These are phyloP conservation scores for Backusella australiensis DNA, from an alignment of 192 early-diverging fungal genomes.

Conservation along the genomic window DNA sequence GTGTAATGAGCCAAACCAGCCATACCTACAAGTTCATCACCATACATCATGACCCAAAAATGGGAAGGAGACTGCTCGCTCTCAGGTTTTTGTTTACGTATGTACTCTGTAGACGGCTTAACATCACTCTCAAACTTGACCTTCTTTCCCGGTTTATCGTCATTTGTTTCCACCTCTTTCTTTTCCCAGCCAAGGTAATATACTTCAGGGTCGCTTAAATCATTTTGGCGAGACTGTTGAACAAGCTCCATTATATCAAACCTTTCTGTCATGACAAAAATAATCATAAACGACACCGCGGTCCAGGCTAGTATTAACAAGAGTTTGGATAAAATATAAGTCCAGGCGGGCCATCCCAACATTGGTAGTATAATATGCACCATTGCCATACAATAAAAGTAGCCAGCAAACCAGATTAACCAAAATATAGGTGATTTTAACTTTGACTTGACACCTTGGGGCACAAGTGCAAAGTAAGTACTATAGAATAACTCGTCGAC, in stretches of 20 bases:
- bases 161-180: conserved; percentile 20
- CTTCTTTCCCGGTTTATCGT: conserved; percentile 18
- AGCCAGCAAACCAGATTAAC: conserved; percentile 23
- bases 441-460: conserved; percentile 31
- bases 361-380: conserved; percentile 15
- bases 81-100: conserved; percentile 3
- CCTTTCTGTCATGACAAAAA: conserved; percentile 30
- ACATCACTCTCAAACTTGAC: conserved; percentile 22
- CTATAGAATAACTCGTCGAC: conserved; percentile 29
- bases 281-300: conserved; percentile 13
- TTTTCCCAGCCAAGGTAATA: conserved; percentile 31
- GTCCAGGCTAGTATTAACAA: conserved; percentile 23
- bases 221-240: conserved; percentile 24
- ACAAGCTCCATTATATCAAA: conserved; percentile 26
- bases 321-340: conserved; percentile 8
- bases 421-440: conserved; percentile 25
- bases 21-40: conserved; percentile 25
- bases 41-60: conserved; percentile 35
- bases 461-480: conserved; percentile 34
- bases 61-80: conserved; percentile 19
- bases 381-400: conserved; percentile 17
- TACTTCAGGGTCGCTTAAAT: conserved; percentile 31
- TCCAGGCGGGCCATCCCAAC: conserved; percentile 3
- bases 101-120: conserved; percentile 21
- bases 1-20: conserved; percentile 28